Base-by-base conservation (phyloP, 495 filamentous ascomycete species). In the Aspergillus bridgeri region DNA sequence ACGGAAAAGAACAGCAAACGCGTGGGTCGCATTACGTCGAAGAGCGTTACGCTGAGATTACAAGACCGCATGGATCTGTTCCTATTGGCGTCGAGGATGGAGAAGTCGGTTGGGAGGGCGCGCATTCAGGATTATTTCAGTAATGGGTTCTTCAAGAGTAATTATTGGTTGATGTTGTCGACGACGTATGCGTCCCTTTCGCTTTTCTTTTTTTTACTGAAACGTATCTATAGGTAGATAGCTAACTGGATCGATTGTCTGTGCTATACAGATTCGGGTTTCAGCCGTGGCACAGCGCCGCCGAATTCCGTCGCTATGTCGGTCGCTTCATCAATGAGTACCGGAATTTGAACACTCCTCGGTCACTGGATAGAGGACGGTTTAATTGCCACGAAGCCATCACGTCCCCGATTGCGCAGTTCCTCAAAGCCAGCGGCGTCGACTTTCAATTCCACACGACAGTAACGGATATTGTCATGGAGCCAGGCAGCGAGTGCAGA, bases 301-400 rank as follows among this genome's bases (percentile, higher is more conserved):
- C 65, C 13, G 72, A 75, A 50, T 68, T 75, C 38, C 68, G 62
- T 9, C 66, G 72, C 6, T 56, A 58, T 29, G 25, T 75, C 1
- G 56, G 60, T 9, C 63, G 62, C 42, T 70, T 71, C 56, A 53
- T 68, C 8, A 43, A 53, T 15, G 59, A 69, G n/a, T 57, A 70
- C 11, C 61, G 65, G 22, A 33, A 53, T 19, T 44, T 79, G 1
- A 68, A 69, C 25, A 56, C 64, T 5, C 57, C 68, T 1, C 65
- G 48, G 1, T 59, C 58, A 5, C 62, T 73, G 0, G 69, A 75
- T 48, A 27, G 62, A 5, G 74, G 70, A 3, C 65, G 61, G 6
- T 74, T 70, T 58, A 75, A 77, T 46, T 67, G 71, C 9, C 69
- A 75, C 57, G 75, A 79, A 20, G 71, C 71, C 0, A 70, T 79